Evolutionary conservation across 2,329 filamentous ascomycete genomes (phyloP).

Genomic region (Penicillium rolfsii): DNA sequence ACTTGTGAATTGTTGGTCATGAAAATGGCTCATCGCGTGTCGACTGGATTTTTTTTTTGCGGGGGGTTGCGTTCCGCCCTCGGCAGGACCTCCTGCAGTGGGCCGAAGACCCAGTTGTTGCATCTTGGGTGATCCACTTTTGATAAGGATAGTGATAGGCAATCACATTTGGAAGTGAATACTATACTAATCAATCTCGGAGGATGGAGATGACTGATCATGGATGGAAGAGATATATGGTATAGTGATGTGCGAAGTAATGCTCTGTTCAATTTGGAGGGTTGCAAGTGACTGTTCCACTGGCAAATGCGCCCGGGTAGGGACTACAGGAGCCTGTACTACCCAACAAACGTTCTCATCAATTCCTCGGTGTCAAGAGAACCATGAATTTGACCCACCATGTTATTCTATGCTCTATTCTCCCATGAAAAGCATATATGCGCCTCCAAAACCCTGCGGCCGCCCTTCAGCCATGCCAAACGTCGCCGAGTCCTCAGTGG

Average conservation of each 20-base stretch:
- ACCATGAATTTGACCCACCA: too few relatives aligned
- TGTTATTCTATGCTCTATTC: not conserved
- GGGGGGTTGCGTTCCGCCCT: slow-evolving; percentile 24
- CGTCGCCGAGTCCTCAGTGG: slow-evolving; percentile 17
- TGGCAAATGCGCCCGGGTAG: too few relatives aligned
- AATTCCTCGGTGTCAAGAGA: too few relatives aligned
- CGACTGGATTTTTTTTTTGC: slow-evolving; percentile 23
- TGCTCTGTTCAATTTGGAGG: not conserved
- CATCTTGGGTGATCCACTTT: not conserved
- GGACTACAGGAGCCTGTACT: too few relatives aligned
- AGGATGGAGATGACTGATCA: too few relatives aligned
- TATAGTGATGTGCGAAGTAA: not conserved
- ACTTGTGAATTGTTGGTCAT: slow-evolving; percentile 21
- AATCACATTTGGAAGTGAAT: not conserved
- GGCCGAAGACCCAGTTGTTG: slow-evolving; percentile 12
- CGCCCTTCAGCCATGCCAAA: slow-evolving; percentile 1
- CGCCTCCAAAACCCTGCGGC: slow-evolving; percentile 6
- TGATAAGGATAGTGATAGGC: slow-evolving; percentile 4
- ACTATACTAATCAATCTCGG: not conserved
- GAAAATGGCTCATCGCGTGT: slow-evolving; percentile 22
- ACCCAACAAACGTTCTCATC: too few relatives aligned
- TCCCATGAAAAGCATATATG: not conserved
- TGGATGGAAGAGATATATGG: not conserved
- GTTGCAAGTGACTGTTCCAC: too few relatives aligned
- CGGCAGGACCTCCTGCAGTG: slow-evolving; percentile 38